Conservation (phyloP, 345 rosid species). For the Gossypium herbaceum region DNA sequence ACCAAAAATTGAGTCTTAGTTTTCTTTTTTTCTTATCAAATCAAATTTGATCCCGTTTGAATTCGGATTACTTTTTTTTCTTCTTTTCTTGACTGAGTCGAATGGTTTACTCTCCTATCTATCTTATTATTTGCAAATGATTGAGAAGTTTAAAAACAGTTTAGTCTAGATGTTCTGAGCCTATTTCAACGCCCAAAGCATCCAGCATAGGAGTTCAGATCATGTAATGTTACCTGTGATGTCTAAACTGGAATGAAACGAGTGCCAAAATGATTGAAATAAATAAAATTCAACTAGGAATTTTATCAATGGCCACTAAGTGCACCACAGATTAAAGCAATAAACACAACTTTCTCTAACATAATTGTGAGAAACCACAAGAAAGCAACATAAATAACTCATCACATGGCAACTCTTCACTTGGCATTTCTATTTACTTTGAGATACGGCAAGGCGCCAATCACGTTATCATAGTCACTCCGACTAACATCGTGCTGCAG, state of each 20-base stretch:
- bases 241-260: neutral
- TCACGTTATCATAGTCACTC: slow-evolving; percentile 90
- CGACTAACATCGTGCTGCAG: slow-evolving; percentile 56
- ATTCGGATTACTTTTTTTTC: no score
- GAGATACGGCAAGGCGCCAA: slow-evolving; percentile 76
- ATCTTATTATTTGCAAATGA: no score
- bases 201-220: no score
- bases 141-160: no score
- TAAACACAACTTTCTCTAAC: neutral
- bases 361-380: slow-evolving; percentile 10
- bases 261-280: neutral
- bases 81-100: no score
- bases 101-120: no score
- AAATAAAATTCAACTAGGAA: neutral
- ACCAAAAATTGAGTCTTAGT: no score
- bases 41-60: no score
- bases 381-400: slow-evolving; percentile 14
- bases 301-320: neutral
- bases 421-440: slow-evolving; percentile 78
- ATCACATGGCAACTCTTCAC: slow-evolving; percentile 26
- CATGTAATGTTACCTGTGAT: neutral
- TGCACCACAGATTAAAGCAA: slow-evolving; percentile 8
- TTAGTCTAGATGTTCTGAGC: no score
- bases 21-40: no score
- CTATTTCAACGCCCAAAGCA: no score